Base-by-base conservation (phyloP, 441 rosid species). In the Cnidoscolus chayamansa region DNA sequence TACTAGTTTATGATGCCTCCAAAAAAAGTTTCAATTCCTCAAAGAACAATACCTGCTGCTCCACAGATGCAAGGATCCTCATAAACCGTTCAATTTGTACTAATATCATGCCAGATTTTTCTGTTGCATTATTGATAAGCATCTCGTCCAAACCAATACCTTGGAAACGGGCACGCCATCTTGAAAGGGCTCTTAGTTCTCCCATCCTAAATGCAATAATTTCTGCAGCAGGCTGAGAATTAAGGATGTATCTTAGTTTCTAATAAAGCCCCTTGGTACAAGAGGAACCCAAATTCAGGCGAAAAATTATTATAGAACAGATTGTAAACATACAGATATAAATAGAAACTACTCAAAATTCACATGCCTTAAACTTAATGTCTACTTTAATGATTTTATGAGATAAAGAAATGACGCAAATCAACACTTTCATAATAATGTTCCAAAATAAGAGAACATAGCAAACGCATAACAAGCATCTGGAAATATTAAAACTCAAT, bases 191-290 rank as follows among this genome's bases (percentile, higher is more conserved):
- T 83, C 86, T 87, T 66, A 94, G 84, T 84, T 94, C 97, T 81
- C 97, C 98, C 89, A 94, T 84, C 82, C 97, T 89, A 70, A 94
- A 94, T 74, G 89, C 94, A 73, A 94, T 90, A 68, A 89, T 90
- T 82, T 94, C 98, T 85, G 94, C 97, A 69, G 98, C 93, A 78
- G 97, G 98, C 98, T 94, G 85, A 68, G 78, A 85, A 81, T 82
- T 73, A 77, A 74, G 79, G 65, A 75, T 50, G 72, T 74, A 72
- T 76, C 79, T 79, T 72, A 81, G 83, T 75, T 76, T 81, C 70
- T 75, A 71, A 72, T 71, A 75, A 72, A 68, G 63, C 67, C 75
- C 74, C 72, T 73, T 79, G 47, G 53, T 64, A 68, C 53, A 65
- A 67, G 25, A 25, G 72, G 62, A 71, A 68, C 71, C 51, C 54